Percentiles rank a stretch among this genome's conserved stretches.
Conservation (phyloP, 139 green algal species). For the Volvox reticuliferus region DNA sequence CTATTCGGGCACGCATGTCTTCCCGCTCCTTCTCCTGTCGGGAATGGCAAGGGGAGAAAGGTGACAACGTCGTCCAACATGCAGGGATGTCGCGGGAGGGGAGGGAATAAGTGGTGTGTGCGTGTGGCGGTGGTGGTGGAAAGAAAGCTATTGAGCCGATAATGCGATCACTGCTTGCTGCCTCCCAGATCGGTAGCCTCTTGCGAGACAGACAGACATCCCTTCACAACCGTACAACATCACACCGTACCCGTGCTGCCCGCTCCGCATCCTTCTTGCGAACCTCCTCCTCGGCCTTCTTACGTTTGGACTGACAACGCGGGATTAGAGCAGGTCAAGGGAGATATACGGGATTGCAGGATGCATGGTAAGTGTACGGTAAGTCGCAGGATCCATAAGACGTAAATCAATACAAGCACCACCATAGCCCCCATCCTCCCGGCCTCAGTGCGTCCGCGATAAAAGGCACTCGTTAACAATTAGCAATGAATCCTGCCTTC, state of each 20-base stretch:
- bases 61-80: no score
- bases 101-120: not conserved
- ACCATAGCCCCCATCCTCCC: no score
- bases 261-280: conserved; percentile 30
- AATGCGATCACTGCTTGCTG: not conserved
- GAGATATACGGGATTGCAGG: no score
- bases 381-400: no score
- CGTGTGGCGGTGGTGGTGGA: no score
- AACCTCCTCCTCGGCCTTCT: conserved; percentile 50
- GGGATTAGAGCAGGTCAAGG: no score
- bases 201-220: not conserved
- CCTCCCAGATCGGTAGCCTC: not conserved
- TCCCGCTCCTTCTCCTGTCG: conserved; percentile 58
- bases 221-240: conserved; percentile 11
- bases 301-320: conserved; percentile 5
- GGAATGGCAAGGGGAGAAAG: not conserved
- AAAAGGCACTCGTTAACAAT: no score
- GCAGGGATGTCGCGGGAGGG: not conserved
- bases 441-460: no score
- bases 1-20: conserved; percentile 58
- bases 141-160: not conserved
- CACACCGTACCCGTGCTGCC: not conserved
- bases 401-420: no score
- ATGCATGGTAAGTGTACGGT: no score
- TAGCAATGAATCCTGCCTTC: no score